Evolutionary conservation across 345 rosid genomes (phyloP).

Genomic region (Salix brachista): DNA sequence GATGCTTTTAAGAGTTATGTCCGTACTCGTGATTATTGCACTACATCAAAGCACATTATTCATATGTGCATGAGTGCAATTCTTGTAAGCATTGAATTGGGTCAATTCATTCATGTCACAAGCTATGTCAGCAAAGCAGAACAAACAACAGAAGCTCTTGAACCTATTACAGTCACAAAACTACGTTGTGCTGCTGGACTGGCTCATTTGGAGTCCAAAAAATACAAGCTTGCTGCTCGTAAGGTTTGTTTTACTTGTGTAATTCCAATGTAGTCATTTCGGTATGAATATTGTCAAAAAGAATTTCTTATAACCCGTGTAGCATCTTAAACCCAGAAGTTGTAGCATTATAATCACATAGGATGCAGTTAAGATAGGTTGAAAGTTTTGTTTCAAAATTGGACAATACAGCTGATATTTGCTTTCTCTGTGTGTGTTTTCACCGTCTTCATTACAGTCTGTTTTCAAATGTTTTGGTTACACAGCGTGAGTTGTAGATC

Average conservation of each 20-base stretch:
- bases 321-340: neutral
- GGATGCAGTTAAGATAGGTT: neutral
- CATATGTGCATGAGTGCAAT: slow-evolving; percentile 96
- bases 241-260: slow-evolving; percentile 50
- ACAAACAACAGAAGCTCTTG: slow-evolving; percentile 74
- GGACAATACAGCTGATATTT: neutral
- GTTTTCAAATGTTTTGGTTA: neutral
- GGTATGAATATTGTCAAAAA: neutral
- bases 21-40: slow-evolving; percentile 94
- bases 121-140: slow-evolving; percentile 94
- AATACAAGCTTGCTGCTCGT: slow-evolving; percentile 97
- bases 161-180: slow-evolving; percentile 57
- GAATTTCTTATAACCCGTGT: no score
- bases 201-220: slow-evolving; percentile 80
- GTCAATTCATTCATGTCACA: slow-evolving; percentile 87
- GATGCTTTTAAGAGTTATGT: slow-evolving; percentile 89
- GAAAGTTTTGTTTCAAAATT: neutral
- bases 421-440: neutral
- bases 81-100: slow-evolving; percentile 96
- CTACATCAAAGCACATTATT: slow-evolving; percentile 83
- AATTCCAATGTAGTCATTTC: neutral
- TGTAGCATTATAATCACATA: neutral
- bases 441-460: neutral
- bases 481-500: neutral
- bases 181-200: slow-evolving; percentile 88